Conservation (phyloP, 2,329 filamentous ascomycete genomes). For the Colletotrichum agaves region DNA sequence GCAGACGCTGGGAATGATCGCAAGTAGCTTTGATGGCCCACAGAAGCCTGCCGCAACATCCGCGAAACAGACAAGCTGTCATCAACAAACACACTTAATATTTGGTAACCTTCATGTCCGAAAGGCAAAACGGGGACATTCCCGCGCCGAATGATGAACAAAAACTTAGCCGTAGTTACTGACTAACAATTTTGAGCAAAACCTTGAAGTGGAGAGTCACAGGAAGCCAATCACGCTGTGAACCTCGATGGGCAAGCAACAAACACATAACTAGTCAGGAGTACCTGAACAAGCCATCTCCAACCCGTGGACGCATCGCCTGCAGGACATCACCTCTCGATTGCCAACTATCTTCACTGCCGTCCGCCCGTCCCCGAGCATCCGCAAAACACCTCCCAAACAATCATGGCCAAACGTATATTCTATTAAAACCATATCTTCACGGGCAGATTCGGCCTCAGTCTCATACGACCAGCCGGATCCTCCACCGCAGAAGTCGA, state of each 20-base stretch:
- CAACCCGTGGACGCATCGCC: background rate
- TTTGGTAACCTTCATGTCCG: too few relatives aligned
- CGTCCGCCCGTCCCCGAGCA: background rate
- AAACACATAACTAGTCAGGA: background rate
- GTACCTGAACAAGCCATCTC: background rate
- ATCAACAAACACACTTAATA: background rate
- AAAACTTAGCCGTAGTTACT: too few relatives aligned
- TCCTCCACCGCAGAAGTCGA: slow-evolving; percentile 8
- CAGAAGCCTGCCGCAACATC: too few relatives aligned
- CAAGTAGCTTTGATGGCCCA: too few relatives aligned
- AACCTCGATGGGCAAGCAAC: too few relatives aligned
- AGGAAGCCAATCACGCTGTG: too few relatives aligned
- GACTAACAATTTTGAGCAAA: too few relatives aligned
- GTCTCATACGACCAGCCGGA: slow-evolving; percentile 11
- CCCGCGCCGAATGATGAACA: too few relatives aligned
- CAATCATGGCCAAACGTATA: slow-evolving; percentile 21
- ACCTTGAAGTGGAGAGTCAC: too few relatives aligned
- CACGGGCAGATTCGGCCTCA: slow-evolving; percentile 14
- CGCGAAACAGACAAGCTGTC: background rate
- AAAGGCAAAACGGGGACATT: too few relatives aligned
- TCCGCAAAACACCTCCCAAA: background rate
- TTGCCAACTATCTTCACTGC: background rate
- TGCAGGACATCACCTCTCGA: background rate
- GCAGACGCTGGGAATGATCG: too few relatives aligned
- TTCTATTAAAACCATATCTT: slow-evolving; percentile 36